Evolutionary conservation across 192 early-diverging fungal genomes (phyloP), one percentile per base, ranked within the genome.

Genomic region (Dissophora ornata): DNA sequence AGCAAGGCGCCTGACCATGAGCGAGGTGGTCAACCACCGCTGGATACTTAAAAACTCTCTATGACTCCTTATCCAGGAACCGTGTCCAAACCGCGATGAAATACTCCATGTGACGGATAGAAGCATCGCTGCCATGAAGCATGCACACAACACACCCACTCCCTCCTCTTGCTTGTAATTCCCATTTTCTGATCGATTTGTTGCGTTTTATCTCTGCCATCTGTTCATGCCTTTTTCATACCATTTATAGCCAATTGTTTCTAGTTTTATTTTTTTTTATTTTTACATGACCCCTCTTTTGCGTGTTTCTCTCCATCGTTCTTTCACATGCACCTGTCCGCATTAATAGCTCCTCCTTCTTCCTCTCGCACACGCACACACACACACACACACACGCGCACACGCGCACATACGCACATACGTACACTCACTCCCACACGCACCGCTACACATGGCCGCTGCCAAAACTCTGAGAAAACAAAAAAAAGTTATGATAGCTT

Each of bases 11-110:
- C 53, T 71, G 4, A 57, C 69, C 8, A 71, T 71, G 69, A 57
- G 44, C 18, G 53, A 71, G 46, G 69, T 71, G 13, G 44, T 71
- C 16, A 71, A 40, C 40, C 69, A 71, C 40, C 60, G 53, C 2
- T 71, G 69, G 69, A 63, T 71, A 26, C 26, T 63, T n/a, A 62
- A 48, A 30, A 32, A 30, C 2, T 46, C 56, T 3, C 30, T 8
- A 46, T 60, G 29, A 36, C 25, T 25, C 16, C 28, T 16, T 28
- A n/a, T 44, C 56, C 6, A n/a, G 32, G 33, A 22, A 9, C 36
- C 13, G 36, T 9, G 36, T 38, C 7, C 6, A 38, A 13, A 9
- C 13, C 7, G 36, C 36, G 36, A 38, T n/a, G n/a, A n/a, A n/a
- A n/a, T n/a, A n/a, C n/a, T n/a, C n/a, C n/a, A n/a, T n/a, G n/a